These are phyloP conservation scores for Narthecium ossifragum DNA, from an alignment of 106 monocot species.

Conservation along the genomic window DNA sequence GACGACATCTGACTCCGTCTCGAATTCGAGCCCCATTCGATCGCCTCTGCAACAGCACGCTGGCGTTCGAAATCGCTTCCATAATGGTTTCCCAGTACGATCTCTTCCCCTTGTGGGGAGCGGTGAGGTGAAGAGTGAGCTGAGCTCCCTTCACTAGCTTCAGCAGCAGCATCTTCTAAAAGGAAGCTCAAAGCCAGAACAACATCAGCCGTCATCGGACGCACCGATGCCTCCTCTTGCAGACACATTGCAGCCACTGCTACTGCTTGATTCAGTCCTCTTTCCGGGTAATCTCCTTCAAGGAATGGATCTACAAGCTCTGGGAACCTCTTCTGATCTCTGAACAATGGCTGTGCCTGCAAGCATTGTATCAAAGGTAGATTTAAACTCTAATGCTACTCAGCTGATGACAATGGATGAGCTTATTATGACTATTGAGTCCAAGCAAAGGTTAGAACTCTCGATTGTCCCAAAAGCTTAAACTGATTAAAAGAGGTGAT, in stretches of 20 bases:
- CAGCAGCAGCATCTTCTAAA: background rate
- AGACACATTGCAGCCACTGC: conserved; percentile 62
- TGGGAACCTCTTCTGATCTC: conserved; percentile 29
- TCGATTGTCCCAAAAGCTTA: too few relatives aligned
- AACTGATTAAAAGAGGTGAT: too few relatives aligned
- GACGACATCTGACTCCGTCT: too few relatives aligned
- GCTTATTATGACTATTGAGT: background rate
- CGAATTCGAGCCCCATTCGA: conserved; percentile 29
- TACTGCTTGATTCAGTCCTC: conserved; percentile 45
- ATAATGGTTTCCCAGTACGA: background rate
- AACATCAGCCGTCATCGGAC: conserved; percentile 44
- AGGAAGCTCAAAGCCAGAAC: conserved; percentile 33
- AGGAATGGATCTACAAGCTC: conserved; percentile 44
- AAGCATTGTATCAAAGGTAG: too few relatives aligned
- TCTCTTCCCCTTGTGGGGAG: background rate
- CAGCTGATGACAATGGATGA: background rate
- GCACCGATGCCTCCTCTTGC: conserved; percentile 39
- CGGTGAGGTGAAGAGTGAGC: background rate
- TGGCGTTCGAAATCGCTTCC: conserved; percentile 11
- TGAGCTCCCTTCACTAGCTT: background rate
- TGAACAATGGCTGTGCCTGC: conserved; percentile 47
- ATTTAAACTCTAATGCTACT: too few relatives aligned
- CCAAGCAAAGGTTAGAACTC: too few relatives aligned
- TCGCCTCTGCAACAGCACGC: conserved; percentile 26
- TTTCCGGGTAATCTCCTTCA: conserved; percentile 19